Base-by-base conservation (phyloP, 345 rosid genomes). In the Syzygium oleosum region DNA sequence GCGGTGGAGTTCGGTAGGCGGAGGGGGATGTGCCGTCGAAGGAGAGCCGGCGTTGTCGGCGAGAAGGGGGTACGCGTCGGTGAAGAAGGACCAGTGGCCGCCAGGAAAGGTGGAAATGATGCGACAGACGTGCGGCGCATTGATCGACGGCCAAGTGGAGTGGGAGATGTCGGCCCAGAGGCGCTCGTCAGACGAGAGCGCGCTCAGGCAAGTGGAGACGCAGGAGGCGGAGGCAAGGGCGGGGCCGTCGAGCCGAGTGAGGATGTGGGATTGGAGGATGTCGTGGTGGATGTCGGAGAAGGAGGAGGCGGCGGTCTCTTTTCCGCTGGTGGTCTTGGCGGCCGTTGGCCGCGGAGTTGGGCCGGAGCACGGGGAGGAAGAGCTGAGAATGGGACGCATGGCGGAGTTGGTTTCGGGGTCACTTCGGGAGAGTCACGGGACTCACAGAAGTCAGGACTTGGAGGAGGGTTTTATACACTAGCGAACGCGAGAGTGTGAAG, bases 111-210 rank as follows among this genome's bases (percentile, higher is more conserved):
- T 1, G 77, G 95, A 89, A 86, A 94, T 92, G 68, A 91, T 85
- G 22, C 85, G 84, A 46, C 55, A 89, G 21, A 94, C 22, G 65
- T 89, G 91, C 46, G 93, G 93, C 46, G 38, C 41, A 25, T 58
- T 63, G 54, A 94, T 92, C 58, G 99, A 97, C 27, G 98, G 99
- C 97, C 98, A 97, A 58, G 94, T 93, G 90, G 94, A 87, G 65
- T 34, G 87, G 89, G 97, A 94, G 11, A 94, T 86, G 59, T 88
- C 63, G 65, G 91, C 41, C 99, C 99, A 96, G 43, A 97, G 92
- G 38, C 79, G 85, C 9, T 91, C 91, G 8, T 90, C 65, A 2
- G 93, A 90, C 12, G 95, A 89, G 87, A 96, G 95, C 4, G 91
- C 78, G 90, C 87, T 88, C 77, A 97, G 91, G 12, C 93, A 90